Conservation (phyloP, 805 yeast species). For the Ogataea degrootiae region DNA sequence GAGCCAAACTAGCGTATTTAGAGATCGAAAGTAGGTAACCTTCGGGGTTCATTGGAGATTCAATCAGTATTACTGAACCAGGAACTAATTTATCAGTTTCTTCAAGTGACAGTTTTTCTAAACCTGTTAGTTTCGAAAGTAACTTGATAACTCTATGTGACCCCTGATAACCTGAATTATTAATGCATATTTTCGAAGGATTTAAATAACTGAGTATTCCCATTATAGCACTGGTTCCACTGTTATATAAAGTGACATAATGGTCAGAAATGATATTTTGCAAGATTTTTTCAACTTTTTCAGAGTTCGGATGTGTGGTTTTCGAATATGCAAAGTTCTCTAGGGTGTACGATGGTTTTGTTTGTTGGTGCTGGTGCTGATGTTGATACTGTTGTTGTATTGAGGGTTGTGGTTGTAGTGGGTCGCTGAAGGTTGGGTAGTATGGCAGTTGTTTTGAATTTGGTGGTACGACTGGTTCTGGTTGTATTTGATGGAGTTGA, state of each 20-base stretch:
- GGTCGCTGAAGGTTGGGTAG: constrained; percentile 24
- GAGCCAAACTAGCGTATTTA: constrained; percentile 40
- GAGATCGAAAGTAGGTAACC: constrained; percentile 40
- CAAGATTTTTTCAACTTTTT: constrained; percentile 42
- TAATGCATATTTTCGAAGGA: constrained; percentile 41
- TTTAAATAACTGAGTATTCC: constrained; percentile 44
- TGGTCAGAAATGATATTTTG: constrained; percentile 42
- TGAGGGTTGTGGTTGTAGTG: constrained; percentile 15
- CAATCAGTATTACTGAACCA: constrained; percentile 45
- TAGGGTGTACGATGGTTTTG: constrained; percentile 18
- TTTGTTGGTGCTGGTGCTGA: background rate
- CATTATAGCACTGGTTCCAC: constrained; percentile 49
- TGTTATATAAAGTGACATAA: constrained; percentile 42
- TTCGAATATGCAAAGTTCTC: constrained; percentile 36
- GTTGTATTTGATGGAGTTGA: background rate
- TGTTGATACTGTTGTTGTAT: background rate
- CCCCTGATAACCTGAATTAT: constrained; percentile 47
- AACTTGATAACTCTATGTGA: constrained; percentile 44
- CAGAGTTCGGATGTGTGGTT: constrained; percentile 42
- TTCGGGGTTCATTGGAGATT: constrained; percentile 52
- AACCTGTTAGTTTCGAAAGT: constrained; percentile 37
- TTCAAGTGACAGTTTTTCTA: constrained; percentile 33
- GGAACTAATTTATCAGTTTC: constrained; percentile 30
- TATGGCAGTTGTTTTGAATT: constrained; percentile 13
- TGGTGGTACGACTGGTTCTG: background rate